Percentiles rank a stretch among this genome's conserved stretches.
Conservation (phyloP, 2,329 filamentous ascomycete genomes). For the Fusarium proliferatum region DNA sequence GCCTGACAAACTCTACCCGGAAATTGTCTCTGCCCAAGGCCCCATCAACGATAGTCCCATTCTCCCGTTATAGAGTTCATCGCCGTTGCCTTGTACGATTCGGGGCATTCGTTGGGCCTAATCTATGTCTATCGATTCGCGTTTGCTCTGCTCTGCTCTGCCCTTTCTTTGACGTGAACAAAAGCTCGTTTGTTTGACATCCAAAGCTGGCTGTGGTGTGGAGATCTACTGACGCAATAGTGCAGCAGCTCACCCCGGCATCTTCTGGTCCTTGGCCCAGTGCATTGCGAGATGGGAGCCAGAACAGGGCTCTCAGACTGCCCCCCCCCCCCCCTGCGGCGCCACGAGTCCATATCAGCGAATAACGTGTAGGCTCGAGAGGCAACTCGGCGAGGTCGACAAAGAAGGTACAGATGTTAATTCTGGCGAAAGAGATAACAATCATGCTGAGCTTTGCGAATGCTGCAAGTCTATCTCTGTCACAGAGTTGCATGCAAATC, state of each 20-base stretch:
- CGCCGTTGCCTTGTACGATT: not conserved
- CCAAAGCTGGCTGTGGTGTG: constrained; percentile 36
- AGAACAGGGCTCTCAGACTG: constrained; percentile 33
- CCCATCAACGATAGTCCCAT: constrained; percentile 9
- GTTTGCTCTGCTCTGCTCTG: not conserved
- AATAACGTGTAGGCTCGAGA: constrained; percentile 21
- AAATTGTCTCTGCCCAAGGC: constrained; percentile 32
- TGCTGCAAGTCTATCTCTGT: constrained; percentile 20
- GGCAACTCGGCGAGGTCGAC: constrained; percentile 19
- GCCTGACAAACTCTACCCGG: constrained; percentile 25
- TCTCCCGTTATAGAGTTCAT: constrained; percentile 11
- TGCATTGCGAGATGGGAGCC: constrained; percentile 24
- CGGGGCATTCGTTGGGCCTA: constrained; percentile 15
- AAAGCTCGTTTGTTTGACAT: constrained; percentile 32
- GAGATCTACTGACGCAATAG: constrained; percentile 45
- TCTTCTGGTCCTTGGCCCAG: constrained; percentile 29
- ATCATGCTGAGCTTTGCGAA: constrained; percentile 6
- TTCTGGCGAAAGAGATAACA: not conserved
- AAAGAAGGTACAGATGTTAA: not conserved
- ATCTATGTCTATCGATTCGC: constrained; percentile 6
- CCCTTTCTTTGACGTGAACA: constrained; percentile 9
- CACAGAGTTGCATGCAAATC: constrained; percentile 28
- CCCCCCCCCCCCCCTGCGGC: constrained; percentile 27
- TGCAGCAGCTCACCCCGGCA: constrained; percentile 40
- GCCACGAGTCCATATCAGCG: constrained; percentile 26